Percentiles rank a stretch among this genome's conserved stretches.
phyloP scores from a whole-genome alignment of 805 yeast species.

The Yamadazyma sp. region DNA sequence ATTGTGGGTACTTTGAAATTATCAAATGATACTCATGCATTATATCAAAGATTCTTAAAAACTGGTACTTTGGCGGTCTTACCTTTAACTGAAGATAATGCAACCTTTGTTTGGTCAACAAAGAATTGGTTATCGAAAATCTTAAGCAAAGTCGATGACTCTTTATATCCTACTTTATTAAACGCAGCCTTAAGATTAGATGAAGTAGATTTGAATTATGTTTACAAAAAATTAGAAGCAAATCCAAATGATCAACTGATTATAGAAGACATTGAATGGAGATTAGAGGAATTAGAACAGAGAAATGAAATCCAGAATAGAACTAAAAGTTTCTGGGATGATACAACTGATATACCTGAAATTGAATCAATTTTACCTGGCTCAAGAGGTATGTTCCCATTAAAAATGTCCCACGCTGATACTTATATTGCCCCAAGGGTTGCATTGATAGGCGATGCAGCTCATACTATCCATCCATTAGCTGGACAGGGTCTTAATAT shows the following conservation, averaged over 20 bases:
- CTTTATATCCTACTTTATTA: conserved; percentile 63
- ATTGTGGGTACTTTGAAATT: conserved; percentile 86
- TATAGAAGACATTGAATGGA: conserved; percentile 69
- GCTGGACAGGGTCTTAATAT: conserved; percentile 98
- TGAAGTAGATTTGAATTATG: conserved; percentile 70
- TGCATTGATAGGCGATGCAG: conserved; percentile 97
- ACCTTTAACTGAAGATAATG: conserved; percentile 81
- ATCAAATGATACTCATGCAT: conserved; percentile 59
- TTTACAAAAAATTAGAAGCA: conserved; percentile 44
- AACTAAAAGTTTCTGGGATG: conserved; percentile 20
- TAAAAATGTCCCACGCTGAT: conserved; percentile 87
- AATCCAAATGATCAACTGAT: conserved; percentile 47
- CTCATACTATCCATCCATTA: conserved; percentile 94
- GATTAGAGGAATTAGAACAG: conserved; percentile 28
- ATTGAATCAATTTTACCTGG: conserved; percentile 55
- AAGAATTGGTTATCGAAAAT: conserved; percentile 70
- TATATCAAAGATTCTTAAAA: conserved; percentile 90
- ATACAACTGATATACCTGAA: conserved; percentile 64
- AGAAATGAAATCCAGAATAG: conserved; percentile 22
- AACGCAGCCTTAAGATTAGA: conserved; percentile 86
- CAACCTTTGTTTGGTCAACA: conserved; percentile 94
- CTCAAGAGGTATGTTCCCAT: conserved; percentile 85
- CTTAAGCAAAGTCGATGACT: conserved; percentile 55
- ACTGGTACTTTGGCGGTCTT: conserved; percentile 92
- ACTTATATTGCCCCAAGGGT: conserved; percentile 78